Evolutionary conservation across 73 alveolate genomes (phyloP), one percentile per base, ranked within the genome.

Genomic region (Halteria grandinella): DNA sequence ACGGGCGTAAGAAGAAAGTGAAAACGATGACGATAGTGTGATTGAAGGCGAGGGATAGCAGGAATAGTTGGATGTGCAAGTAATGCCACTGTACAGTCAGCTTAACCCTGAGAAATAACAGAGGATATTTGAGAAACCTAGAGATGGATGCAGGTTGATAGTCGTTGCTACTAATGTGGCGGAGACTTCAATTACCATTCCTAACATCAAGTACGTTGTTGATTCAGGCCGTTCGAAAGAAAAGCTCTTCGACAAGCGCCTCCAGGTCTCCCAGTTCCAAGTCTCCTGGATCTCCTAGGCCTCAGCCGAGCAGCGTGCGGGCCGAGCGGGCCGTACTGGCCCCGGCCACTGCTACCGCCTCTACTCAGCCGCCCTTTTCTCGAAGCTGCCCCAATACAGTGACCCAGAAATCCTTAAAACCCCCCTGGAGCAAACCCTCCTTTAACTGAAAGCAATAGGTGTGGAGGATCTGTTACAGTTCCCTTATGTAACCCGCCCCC

Each of bases 251-350:
- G 92, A 92, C 59, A 79, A 93, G 1, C 89, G 87, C 10, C 71
- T 91, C 14, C 83, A 93, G 28, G 81, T 95, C 64, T 87, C 96
- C 44, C 84, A 87, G 48, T 95, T 91, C 86, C 66, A 74, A 41
- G 89, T 97, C 51, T 79, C 69, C 44, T 93, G 96, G 96, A 91
- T 95, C n/a, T 91, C 98, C 18, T 87, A 94, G 66, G 98, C 99
- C 23, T 89, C 98, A 69, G 97, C 99, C 0, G 91, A 89, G 75
- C 92, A 97, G 75, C 90, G 99, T 89, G 85, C 97, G 50, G 99
- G 99, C 43, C 89, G 99, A 91, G 99, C 99, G 5, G 99, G 99
- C 24, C 88, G 99, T 89, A 93, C 98, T 0, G 96, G 97, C 20
- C 98, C 97, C 59, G 99, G 99, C 3, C 97, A 97, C 80, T 97